phyloP scores from a whole-genome alignment of 1,284 basidiomycete genomes.

The Cerrena zonata region DNA sequence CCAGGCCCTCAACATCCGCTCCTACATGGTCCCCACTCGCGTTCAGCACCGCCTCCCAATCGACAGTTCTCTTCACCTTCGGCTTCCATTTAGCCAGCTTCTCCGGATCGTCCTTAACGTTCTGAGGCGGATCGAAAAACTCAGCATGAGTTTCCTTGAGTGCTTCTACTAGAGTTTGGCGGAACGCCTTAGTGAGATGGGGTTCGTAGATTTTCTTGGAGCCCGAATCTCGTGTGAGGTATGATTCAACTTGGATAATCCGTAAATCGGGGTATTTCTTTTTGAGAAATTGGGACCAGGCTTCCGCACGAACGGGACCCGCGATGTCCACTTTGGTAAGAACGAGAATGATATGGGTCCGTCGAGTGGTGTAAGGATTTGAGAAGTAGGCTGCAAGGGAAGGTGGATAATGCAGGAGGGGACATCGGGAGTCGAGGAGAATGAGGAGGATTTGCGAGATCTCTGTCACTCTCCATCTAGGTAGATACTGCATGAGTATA shows the following conservation, averaged over 20 bases:
- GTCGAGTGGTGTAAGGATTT: conserved; percentile 20
- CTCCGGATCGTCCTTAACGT: conserved; percentile 46
- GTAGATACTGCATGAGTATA: conserved; percentile 5
- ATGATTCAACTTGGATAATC: conserved; percentile 73
- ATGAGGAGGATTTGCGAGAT: conserved; percentile 81
- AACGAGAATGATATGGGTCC: conserved; percentile 67
- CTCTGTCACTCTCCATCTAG: conserved; percentile 82
- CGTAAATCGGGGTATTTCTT: conserved; percentile 47
- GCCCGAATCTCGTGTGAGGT: conserved; percentile 44
- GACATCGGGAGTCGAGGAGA: conserved; percentile 82
- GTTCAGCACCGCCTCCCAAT: conserved; percentile 64
- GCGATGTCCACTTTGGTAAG: conserved; percentile 77
- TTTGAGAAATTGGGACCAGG: conserved; percentile 67
- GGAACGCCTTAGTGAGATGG: conserved; percentile 56
- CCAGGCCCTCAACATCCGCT: conserved; percentile 34
- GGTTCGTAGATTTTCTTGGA: conserved; percentile 49
- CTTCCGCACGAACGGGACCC: conserved; percentile 37
- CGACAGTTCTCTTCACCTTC: conserved; percentile 53
- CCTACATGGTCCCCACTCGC: conserved; percentile 43
- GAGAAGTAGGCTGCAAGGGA: conserved; percentile 50
- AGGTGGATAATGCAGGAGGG: conserved; percentile 61
- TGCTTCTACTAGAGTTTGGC: conserved; percentile 58
- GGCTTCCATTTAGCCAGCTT: conserved; percentile 65
- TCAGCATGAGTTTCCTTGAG: conserved; percentile 65
- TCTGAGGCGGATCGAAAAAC: conserved; percentile 64